Percentiles rank a stretch among this genome's conserved stretches.
These are phyloP conservation scores for Coemansia sp. DNA, from an alignment of 192 early-diverging fungal genomes.

Conservation along the genomic window DNA sequence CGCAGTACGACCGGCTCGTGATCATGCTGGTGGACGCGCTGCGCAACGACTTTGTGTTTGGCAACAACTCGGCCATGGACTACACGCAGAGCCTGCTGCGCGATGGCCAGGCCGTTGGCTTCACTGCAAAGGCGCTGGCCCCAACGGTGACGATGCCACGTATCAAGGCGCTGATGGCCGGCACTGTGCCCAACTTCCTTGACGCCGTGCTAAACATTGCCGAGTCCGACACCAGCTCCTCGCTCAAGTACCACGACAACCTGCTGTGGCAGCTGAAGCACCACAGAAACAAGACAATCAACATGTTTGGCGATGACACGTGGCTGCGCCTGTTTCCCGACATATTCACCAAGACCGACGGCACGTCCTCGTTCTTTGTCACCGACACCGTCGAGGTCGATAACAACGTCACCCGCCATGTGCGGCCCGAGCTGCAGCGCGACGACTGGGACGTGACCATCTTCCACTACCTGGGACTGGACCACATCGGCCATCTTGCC, in stretches of 20 bases:
- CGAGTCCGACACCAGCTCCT: conserved; percentile 67
- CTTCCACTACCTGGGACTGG: conserved; percentile 79
- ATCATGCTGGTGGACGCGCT: conserved; percentile 79
- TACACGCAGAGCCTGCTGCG: conserved; percentile 64
- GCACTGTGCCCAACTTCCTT: conserved; percentile 74
- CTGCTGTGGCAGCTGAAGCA: conserved; percentile 68
- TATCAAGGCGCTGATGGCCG: conserved; percentile 78
- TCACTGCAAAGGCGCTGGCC: conserved; percentile 54
- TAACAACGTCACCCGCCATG: conserved; percentile 69
- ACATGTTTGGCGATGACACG: conserved; percentile 95
- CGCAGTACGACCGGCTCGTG: conserved; percentile 59
- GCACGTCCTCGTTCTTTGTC: conserved; percentile 58
- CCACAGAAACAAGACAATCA: conserved; percentile 57
- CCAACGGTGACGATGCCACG: conserved; percentile 83
- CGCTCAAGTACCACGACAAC: conserved; percentile 66
- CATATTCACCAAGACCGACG: conserved; percentile 63
- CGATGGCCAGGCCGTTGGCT: conserved; percentile 43
- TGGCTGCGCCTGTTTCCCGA: conserved; percentile 90
- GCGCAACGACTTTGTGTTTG: conserved; percentile 72
- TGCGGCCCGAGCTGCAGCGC: conserved; percentile 58
- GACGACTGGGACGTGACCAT: conserved; percentile 71
- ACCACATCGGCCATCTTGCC: conserved; percentile 78
- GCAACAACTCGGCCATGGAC: conserved; percentile 63
- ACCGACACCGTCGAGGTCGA: conserved; percentile 78
- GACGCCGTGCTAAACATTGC: conserved; percentile 84